These are phyloP conservation scores for Protea cynaroides DNA, from an alignment of 164 flowering plant species.

Conservation along the genomic window DNA sequence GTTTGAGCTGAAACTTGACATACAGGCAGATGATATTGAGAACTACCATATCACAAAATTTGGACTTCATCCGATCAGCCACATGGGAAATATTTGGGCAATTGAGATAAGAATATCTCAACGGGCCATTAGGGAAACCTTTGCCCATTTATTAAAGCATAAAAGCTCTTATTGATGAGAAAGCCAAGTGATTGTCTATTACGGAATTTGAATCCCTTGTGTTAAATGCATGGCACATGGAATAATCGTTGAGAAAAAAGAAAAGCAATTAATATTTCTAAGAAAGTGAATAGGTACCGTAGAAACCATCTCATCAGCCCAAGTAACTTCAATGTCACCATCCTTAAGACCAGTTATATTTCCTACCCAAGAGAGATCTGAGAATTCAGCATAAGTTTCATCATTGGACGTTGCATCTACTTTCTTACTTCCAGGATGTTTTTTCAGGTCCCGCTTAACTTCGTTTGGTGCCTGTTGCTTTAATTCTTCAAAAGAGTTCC, in stretches of 20 bases:
- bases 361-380: constrained; percentile 96
- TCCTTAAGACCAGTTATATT: constrained; percentile 82
- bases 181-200: background rate
- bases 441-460: constrained; percentile 19
- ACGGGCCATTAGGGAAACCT: background rate
- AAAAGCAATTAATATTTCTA: background rate
- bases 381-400: constrained; percentile 31
- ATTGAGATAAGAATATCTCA: background rate
- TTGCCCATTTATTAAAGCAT: background rate
- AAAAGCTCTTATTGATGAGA: background rate
- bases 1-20: too few species aligned
- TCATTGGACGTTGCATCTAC: constrained; percentile 24
- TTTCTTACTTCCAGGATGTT: constrained; percentile 16
- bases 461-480: constrained; percentile 20
- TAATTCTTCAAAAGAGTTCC: constrained; percentile 25
- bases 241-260: background rate
- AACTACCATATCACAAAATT: too few species aligned
- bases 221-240: background rate
- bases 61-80: too few species aligned
- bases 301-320: constrained; percentile 99
- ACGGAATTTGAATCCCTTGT: background rate
- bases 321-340: constrained; percentile 96
- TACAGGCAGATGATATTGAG: too few species aligned
- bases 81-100: too few species aligned
- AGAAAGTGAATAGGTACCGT: constrained; percentile 42